Evolutionary conservation across 352 stramenopile species (phyloP).

Genomic region (Phytopythium cucurbitacearum): DNA sequence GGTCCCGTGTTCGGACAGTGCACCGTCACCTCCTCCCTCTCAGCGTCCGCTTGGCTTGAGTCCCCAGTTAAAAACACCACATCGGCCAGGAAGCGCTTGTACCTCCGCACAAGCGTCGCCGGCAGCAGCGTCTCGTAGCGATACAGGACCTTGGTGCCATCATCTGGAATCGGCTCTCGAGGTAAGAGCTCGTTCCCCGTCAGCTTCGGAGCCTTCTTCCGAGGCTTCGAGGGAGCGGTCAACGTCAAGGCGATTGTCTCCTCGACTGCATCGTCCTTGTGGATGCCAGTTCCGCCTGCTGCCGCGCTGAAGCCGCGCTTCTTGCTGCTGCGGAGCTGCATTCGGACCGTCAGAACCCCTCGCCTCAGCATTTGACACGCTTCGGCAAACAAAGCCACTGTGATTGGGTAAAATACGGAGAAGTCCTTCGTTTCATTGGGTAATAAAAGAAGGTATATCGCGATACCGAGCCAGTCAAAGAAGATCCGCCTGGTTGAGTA

Average conservation of each 20-base stretch:
- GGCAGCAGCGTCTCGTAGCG: constrained; percentile 49
- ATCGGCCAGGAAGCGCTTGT: constrained; percentile 84
- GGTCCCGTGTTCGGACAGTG: constrained; percentile 83
- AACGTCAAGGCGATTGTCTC: neutral
- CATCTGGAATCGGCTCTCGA: neutral
- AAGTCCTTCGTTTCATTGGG: neutral
- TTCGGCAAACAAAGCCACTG: neutral
- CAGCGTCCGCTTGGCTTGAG: neutral
- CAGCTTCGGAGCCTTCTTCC: constrained; percentile 10
- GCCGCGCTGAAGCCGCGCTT: constrained; percentile 23
- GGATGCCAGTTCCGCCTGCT: neutral
- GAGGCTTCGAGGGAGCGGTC: neutral
- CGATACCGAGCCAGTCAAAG: neutral
- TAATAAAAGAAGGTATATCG: neutral
- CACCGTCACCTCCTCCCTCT: constrained; percentile 45
- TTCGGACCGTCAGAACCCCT: constrained; percentile 6
- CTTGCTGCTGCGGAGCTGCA: constrained; percentile 34
- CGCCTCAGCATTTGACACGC: neutral
- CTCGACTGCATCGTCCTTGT: neutral
- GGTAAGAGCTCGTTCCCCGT: constrained; percentile 3
- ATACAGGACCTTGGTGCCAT: constrained; percentile 32
- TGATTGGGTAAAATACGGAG: neutral
- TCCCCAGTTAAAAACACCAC: constrained; percentile 40
- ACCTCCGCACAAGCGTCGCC: constrained; percentile 56
- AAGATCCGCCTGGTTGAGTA: constrained; percentile 7